phyloP scores from a whole-genome alignment of 257 asterid genomes.

The Fraxinus pennsylvanica region DNA sequence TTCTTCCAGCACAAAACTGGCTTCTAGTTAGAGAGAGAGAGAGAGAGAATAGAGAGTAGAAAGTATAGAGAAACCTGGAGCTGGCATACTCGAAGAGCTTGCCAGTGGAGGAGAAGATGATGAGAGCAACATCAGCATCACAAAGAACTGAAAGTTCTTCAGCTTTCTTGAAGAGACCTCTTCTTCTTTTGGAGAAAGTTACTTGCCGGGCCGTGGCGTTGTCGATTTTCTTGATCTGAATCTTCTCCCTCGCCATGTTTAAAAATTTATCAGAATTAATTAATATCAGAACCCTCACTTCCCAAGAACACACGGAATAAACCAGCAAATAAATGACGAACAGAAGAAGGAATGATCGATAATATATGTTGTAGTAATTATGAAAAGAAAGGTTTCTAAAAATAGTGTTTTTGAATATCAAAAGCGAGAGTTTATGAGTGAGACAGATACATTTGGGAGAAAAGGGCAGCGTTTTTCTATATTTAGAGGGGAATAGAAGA shows the following conservation, averaged over 20 bases:
- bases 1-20: not conserved
- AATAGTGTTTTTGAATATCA: constrained; percentile 22
- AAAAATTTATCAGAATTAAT: not conserved
- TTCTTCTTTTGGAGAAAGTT: constrained; percentile 75
- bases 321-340: constrained; percentile 35
- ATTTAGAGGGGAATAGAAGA: constrained; percentile 35
- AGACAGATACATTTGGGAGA: constrained; percentile 9
- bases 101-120: constrained; percentile 71
- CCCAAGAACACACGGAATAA: constrained; percentile 29
- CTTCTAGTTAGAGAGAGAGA: constrained; percentile 1
- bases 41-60: not conserved
- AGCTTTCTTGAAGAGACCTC: constrained; percentile 86
- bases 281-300: constrained; percentile 9
- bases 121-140: constrained; percentile 76
- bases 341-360: constrained; percentile 27
- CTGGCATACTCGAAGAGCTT: constrained; percentile 69
- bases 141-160: constrained; percentile 79
- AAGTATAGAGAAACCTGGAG: constrained; percentile 50
- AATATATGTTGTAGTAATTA: constrained; percentile 1
- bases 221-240: constrained; percentile 75
- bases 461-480: constrained; percentile 48
- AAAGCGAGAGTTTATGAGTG: constrained; percentile 3
- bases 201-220: constrained; percentile 81
- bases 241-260: constrained; percentile 72
- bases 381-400: constrained; percentile 33